Evolutionary conservation across 2,329 filamentous ascomycete genomes (phyloP).

Genomic region (Zymoseptoria passerinii): DNA sequence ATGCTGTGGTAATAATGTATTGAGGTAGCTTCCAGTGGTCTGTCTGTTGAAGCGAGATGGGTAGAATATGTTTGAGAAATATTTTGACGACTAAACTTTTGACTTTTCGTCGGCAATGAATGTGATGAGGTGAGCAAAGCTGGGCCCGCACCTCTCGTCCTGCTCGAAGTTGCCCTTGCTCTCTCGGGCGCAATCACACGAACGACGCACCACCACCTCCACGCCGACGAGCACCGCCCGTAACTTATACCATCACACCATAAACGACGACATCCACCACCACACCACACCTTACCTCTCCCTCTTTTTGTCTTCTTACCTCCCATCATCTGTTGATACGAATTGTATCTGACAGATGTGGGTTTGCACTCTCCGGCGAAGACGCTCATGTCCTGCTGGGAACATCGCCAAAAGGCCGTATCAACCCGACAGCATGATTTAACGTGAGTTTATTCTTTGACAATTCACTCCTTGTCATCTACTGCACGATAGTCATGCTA

Average conservation of each 20-base stretch:
- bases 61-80: no score
- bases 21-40: constrained; percentile 1
- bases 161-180: no score
- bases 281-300: neutral
- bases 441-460: constrained; percentile 34
- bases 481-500: constrained; percentile 2
- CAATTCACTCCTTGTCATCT: constrained; percentile 3
- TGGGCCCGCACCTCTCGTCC: no score
- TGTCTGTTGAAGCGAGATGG: neutral
- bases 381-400: constrained; percentile 6
- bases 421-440: constrained; percentile 25
- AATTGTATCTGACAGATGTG: neutral
- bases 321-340: neutral
- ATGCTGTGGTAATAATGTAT: neutral
- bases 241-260: neutral
- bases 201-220: neutral
- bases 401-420: neutral
- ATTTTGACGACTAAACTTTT: neutral
- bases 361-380: constrained; percentile 25
- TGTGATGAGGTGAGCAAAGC: no score
- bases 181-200: no score
- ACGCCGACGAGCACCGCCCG: neutral
- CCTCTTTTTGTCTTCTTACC: no score
- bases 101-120: no score
- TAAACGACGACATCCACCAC: neutral